Percentiles rank a stretch among this genome's conserved stretches.
These are phyloP conservation scores for Dentipellis fragilis DNA, from an alignment of 768 basidiomycete species.

Conservation along the genomic window DNA sequence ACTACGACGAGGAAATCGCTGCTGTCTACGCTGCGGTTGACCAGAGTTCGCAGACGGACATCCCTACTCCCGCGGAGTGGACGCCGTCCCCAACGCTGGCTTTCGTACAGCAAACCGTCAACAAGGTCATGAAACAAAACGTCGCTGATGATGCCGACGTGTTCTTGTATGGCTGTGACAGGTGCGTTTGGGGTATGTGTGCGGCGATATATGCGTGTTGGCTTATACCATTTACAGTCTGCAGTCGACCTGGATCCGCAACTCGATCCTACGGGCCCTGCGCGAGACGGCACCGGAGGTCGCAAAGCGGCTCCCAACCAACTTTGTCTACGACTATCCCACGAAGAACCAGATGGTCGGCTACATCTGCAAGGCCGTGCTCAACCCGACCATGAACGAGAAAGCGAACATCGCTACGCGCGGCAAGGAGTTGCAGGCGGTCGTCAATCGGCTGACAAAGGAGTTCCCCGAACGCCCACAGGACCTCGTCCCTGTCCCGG, in stretches of 20 bases:
- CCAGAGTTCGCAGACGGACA: constrained; percentile 21
- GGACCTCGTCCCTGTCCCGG: background rate
- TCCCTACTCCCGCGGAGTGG: constrained; percentile 20
- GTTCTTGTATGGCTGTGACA: constrained; percentile 2
- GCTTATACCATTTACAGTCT: constrained; percentile 7
- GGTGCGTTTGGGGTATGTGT: background rate
- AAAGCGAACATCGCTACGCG: background rate
- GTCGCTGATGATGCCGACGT: constrained; percentile 17
- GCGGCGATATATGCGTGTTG: too few relatives aligned
- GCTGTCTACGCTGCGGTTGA: constrained; percentile 25
- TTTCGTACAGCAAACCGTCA: constrained; percentile 26
- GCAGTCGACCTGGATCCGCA: constrained; percentile 20
- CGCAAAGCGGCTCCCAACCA: constrained; percentile 9
- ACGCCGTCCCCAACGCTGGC: constrained; percentile 12
- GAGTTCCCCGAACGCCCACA: constrained; percentile 9
- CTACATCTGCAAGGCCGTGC: constrained; percentile 4
- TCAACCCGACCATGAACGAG: constrained; percentile 2
- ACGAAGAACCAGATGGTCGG: constrained; percentile 12
- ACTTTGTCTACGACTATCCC: constrained; percentile 17
- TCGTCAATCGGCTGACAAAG: constrained; percentile 14
- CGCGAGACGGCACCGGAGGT: constrained; percentile 11
- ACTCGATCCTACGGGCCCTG: constrained; percentile 16
- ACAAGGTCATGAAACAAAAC: constrained; percentile 19
- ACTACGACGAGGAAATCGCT: constrained; percentile 33
- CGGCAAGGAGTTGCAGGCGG: constrained; percentile 12